phyloP scores from a whole-genome alignment of 306 rosid genomes.

The Trifolium pratense region DNA sequence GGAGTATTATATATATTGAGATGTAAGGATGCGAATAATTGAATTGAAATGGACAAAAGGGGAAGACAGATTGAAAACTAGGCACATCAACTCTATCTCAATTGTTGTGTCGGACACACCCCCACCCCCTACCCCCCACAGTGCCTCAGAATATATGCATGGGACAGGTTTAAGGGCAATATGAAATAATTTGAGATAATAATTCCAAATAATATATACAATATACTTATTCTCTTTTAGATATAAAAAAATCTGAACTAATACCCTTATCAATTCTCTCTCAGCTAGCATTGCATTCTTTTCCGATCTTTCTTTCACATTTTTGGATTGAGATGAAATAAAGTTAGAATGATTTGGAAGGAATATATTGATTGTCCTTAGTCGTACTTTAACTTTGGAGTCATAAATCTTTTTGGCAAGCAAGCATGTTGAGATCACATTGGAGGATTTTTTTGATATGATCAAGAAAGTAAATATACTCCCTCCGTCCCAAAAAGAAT shows the following conservation, averaged over 20 bases:
- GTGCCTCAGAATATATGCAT: slow-evolving; percentile 26
- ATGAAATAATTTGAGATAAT: slow-evolving; percentile 8
- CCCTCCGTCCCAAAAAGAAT: too few species aligned
- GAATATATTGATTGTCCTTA: slow-evolving; percentile 21
- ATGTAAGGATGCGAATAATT: slow-evolving; percentile 16
- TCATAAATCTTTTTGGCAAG: slow-evolving; percentile 25
- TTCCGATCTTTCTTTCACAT: slow-evolving; percentile 31
- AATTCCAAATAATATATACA: not conserved
- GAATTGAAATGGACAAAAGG: slow-evolving; percentile 45
- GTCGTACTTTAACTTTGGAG: slow-evolving; percentile 7
- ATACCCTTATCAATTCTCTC: not conserved
- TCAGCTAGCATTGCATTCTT: slow-evolving; percentile 12
- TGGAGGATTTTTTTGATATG: not conserved
- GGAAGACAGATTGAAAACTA: slow-evolving; percentile 37
- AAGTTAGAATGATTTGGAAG: slow-evolving; percentile 32
- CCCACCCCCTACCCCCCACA: not conserved
- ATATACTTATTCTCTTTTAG: slow-evolving; percentile 30
- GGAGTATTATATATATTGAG: too few species aligned
- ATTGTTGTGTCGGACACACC: slow-evolving; percentile 32
- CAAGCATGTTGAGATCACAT: not conserved
- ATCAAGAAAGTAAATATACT: not conserved
- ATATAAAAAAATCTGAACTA: not conserved
- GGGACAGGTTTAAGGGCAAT: slow-evolving; percentile 37
- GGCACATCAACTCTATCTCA: slow-evolving; percentile 34
- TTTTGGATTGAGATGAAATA: slow-evolving; percentile 48